These are phyloP conservation scores for Xylaria sp. DNA, from an alignment of 2,329 filamentous ascomycete genomes.

Conservation along the genomic window DNA sequence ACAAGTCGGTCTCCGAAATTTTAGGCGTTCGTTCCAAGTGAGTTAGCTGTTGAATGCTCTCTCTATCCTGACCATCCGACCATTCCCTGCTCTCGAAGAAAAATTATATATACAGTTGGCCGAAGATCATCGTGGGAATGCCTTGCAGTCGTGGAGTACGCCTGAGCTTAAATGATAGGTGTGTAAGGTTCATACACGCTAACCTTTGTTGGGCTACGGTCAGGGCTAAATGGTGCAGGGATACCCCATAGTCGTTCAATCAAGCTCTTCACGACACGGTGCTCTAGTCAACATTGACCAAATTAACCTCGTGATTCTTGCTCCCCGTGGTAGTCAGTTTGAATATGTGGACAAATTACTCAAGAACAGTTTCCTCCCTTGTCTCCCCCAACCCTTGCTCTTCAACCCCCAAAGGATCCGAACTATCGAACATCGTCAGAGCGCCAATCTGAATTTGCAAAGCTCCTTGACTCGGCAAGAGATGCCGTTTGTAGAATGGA, in stretches of 20 bases:
- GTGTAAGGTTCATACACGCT: conserved; percentile 25
- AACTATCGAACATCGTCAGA: conserved; percentile 1
- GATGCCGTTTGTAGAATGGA: background rate
- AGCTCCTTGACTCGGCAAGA: background rate
- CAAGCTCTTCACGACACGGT: conserved; percentile 27
- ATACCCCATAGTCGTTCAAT: conserved; percentile 33
- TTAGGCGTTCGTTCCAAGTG: conserved; percentile 11
- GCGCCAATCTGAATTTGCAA: background rate
- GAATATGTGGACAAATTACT: background rate
- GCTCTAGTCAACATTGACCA: conserved; percentile 16
- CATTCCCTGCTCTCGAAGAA: conserved; percentile 15
- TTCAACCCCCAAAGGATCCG: background rate
- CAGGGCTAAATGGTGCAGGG: conserved; percentile 24
- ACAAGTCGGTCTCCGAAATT: conserved; percentile 34
- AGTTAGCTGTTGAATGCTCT: conserved; percentile 17
- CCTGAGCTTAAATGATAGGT: conserved; percentile 38
- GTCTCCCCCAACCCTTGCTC: background rate
- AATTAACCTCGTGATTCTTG: conserved; percentile 24
- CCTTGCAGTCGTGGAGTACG: conserved; percentile 35
- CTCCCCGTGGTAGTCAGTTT: conserved; percentile 2
- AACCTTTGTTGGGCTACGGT: conserved; percentile 23
- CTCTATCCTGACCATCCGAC: conserved; percentile 24
- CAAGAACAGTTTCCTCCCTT: background rate
- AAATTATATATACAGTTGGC: conserved; percentile 14
- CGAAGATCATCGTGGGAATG: conserved; percentile 33